Conservation (phyloP, 495 filamentous ascomycete species). For the Emericellopsis terricola region DNA sequence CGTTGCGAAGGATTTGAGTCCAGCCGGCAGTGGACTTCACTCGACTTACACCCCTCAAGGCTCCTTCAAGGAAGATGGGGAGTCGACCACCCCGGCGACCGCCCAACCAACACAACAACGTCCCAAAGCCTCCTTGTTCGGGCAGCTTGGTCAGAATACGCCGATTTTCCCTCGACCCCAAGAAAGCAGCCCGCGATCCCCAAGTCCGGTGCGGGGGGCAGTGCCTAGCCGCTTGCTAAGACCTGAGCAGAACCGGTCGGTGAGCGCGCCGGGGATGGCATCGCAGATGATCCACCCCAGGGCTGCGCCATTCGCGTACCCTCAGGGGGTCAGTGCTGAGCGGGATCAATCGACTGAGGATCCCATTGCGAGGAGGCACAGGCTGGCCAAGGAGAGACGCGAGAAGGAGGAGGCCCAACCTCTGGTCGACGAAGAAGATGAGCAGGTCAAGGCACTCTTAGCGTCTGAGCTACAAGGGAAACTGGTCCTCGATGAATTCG, state of each 20-base stretch:
- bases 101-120: slow-evolving; percentile 12
- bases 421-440: slow-evolving; percentile 37
- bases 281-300: no score
- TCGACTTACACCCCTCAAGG: slow-evolving; percentile 44
- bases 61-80: slow-evolving; percentile 32
- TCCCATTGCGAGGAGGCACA: slow-evolving; percentile 18
- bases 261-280: slow-evolving; percentile 37
- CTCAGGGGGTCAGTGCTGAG: no score
- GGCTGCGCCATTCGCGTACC: no score
- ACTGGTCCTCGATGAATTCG: slow-evolving; percentile 36
- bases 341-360: no score
- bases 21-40: slow-evolving; percentile 26
- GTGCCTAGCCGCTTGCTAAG: slow-evolving; percentile 26
- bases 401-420: slow-evolving; percentile 27
- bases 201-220: slow-evolving; percentile 50
- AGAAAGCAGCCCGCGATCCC: slow-evolving; percentile 51
- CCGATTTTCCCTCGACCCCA: slow-evolving; percentile 40
- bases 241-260: slow-evolving; percentile 33
- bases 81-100: not conserved
- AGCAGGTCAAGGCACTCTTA: slow-evolving; percentile 30
- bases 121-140: slow-evolving; percentile 38
- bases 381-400: slow-evolving; percentile 23
- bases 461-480: slow-evolving; percentile 27
- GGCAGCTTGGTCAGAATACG: slow-evolving; percentile 37
- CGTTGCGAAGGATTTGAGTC: slow-evolving; percentile 48